Evolutionary conservation across 2,329 filamentous ascomycete genomes (phyloP), one percentile per base, ranked within the genome.

Genomic region (Xylariales sp.): DNA sequence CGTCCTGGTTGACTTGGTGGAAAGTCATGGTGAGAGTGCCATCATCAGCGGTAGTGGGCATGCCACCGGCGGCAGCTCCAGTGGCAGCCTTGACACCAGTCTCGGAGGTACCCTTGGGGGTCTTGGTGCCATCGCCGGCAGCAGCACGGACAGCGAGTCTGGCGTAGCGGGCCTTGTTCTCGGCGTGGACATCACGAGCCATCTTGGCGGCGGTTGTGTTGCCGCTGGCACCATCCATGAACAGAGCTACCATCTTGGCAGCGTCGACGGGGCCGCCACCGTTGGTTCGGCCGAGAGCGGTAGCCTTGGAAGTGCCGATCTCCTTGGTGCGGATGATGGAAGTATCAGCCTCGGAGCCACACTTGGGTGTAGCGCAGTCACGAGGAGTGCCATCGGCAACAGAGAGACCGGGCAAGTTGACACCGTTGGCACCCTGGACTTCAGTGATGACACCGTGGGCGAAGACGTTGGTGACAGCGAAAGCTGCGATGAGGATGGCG

Each of bases 1-100:
- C 80, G 51, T 84, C 80, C 59, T 82, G 78, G 70, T 84, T 84
- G 62, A 83, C 73, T 65, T 84, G 74, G 60, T 79, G 77, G 63
- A 76, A 82, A 47, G 71, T 77, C 72, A 84, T 71, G 46, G 66
- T 69, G 55, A 84, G 63, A 31, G 69, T 69, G 50, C 80, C 80
- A 37, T 76, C 69, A 46, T 80, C 74, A 20, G 68, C 61, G 42
- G 68, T 70, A 8, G 80, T 83, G 16, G 80, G 80, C 18, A 84
- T 63, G 46, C 80, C 78, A 14, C 55, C 55, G 1, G 56, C 42
- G 14, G 74, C 67, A 42, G 78, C 80, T 41, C 80, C 80, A 20
- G 73, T 67, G 10, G 71, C 40, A 14, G 62, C 60, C 63, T 82
- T 77, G 2, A 54, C 54, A 3, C 60, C 46, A 1, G 48, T 51